phyloP scores from a whole-genome alignment of 2,329 filamentous ascomycete species.

The Sarocladiaceae sp. region DNA sequence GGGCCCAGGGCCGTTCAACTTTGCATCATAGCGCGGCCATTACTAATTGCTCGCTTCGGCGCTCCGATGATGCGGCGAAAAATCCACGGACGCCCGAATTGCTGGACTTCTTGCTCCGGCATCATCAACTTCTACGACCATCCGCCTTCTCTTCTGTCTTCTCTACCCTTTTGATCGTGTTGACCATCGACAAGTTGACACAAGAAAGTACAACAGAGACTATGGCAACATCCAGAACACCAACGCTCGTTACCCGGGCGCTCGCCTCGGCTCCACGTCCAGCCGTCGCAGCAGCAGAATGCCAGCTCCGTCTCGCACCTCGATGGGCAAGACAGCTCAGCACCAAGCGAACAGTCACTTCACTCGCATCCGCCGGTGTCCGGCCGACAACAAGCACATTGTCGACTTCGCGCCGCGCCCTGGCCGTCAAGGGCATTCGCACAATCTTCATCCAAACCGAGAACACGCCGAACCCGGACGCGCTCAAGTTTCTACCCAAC shows the following conservation, averaged over 20 bases:
- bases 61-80: conserved; percentile 18
- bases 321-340: neutral
- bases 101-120: neutral
- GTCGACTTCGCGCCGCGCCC: neutral
- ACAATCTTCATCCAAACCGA: conserved; percentile 98
- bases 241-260: neutral
- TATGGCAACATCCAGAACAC: conserved; percentile 2
- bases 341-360: neutral
- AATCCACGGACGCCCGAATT: conserved; percentile 13
- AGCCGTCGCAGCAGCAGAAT: neutral
- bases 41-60: conserved; percentile 22
- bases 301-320: neutral
- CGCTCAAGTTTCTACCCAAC: conserved; percentile 93
- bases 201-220: neutral
- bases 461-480: conserved; percentile 88
- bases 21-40: conserved; percentile 24
- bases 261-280: conserved; percentile 1
- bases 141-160: neutral
- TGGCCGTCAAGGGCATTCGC: conserved; percentile 36
- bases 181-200: neutral
- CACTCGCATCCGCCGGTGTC: neutral
- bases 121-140: neutral
- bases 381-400: neutral
- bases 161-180: no score
- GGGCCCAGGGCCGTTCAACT: no score